Evolutionary conservation across 768 basidiomycete genomes (phyloP).

Genomic region (Albatrellus ellisii): DNA sequence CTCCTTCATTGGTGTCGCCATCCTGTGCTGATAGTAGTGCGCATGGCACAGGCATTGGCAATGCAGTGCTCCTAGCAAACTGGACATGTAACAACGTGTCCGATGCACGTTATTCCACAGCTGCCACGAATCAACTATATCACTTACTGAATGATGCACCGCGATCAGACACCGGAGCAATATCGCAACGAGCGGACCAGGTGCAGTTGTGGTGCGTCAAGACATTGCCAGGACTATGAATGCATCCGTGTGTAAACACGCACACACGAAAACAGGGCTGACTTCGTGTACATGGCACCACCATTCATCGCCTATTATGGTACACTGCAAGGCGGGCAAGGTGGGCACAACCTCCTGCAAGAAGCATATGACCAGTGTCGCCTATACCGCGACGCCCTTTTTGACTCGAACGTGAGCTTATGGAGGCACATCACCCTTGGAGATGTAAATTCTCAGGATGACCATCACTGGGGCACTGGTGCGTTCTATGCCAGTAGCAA

Average conservation of each 20-base stretch:
- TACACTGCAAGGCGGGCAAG: constrained; percentile 26
- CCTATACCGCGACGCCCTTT: constrained; percentile 42
- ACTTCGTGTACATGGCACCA: constrained; percentile 50
- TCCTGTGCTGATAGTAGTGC: neutral
- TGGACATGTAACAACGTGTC: constrained; percentile 30
- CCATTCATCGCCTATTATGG: constrained; percentile 60
- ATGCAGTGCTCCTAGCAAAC: constrained; percentile 37
- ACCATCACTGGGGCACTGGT: constrained; percentile 48
- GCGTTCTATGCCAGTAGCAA: neutral
- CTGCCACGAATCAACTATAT: constrained; percentile 32
- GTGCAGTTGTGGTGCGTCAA: constrained; percentile 38
- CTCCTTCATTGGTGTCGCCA: neutral
- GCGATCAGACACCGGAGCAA: constrained; percentile 36
- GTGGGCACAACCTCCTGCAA: constrained; percentile 26
- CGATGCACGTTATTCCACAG: constrained; percentile 25
- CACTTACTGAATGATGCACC: constrained; percentile 35
- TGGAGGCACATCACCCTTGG: constrained; percentile 48
- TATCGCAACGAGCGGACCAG: constrained; percentile 40
- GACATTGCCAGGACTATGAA: no score
- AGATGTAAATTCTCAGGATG: constrained; percentile 28
- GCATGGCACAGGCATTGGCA: constrained; percentile 29
- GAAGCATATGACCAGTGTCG: constrained; percentile 42
- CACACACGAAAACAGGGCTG: constrained; percentile 26
- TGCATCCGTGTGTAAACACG: neutral
- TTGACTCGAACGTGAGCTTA: constrained; percentile 28